phyloP scores from a whole-genome alignment of 257 asterid species.

The Solanum sejunctum region DNA sequence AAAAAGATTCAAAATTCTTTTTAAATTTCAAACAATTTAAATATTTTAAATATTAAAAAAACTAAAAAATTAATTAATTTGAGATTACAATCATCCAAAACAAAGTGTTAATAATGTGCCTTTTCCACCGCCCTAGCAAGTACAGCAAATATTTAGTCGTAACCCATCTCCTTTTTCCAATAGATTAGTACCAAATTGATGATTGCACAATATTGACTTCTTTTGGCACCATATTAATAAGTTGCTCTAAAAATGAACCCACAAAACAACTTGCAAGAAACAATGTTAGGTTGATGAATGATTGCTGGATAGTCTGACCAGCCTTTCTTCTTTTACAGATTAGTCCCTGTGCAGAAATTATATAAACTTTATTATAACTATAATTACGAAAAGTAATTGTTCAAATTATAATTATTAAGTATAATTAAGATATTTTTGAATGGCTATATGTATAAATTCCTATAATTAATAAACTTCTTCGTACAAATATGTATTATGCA shows the following conservation, averaged over 20 bases:
- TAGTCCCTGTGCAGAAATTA: background rate
- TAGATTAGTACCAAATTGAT: background rate
- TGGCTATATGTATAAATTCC: no score
- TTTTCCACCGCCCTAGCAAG: background rate
- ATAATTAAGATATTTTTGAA: no score
- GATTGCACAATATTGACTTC: background rate
- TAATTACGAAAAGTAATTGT: no score
- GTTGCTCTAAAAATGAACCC: background rate
- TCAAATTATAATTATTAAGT: fast-evolving
- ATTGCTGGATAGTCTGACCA: background rate
- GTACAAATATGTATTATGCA: no score
- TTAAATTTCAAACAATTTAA: no score
- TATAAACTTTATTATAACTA: no score
- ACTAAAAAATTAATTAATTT: no score
- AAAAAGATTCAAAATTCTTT: fast-evolving
- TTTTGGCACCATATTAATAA: background rate
- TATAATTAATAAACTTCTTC: no score
- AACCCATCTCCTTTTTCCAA: background rate
- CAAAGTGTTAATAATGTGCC: background rate
- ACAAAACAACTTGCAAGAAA: background rate
- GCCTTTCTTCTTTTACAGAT: background rate
- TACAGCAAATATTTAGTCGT: background rate
- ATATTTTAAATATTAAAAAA: no score
- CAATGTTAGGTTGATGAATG: background rate
- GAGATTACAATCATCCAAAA: no score